Conservation (phyloP, 352 stramenopile species). For the Phytophthora palmivora region DNA sequence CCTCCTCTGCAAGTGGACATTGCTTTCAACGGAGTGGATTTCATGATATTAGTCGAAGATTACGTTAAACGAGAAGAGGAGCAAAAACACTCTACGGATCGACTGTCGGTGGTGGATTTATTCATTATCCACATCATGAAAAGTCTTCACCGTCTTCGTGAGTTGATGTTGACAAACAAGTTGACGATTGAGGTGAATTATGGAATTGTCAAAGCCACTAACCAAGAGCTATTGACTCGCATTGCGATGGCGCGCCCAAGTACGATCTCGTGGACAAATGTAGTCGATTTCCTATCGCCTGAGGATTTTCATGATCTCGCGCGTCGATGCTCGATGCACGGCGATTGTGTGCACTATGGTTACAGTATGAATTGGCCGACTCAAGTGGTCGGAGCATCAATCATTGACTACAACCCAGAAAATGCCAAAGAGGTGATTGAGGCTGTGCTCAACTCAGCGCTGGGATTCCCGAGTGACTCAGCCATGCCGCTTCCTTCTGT, state of each 20-base stretch:
- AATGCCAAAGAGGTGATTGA: conserved; percentile 2
- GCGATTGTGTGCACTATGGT: conserved; percentile 31
- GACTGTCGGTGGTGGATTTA: conserved; percentile 30
- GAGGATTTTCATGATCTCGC: conserved; percentile 40
- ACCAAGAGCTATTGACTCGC: conserved; percentile 17
- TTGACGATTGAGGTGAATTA: conserved; percentile 34
- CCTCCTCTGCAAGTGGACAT: conserved; percentile 20
- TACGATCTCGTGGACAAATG: conserved; percentile 36
- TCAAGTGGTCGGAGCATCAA: conserved; percentile 27
- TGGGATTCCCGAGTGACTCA: conserved; percentile 13
- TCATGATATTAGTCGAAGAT: conserved; percentile 15
- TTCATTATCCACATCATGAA: conserved; percentile 34
- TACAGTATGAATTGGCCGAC: conserved; percentile 40
- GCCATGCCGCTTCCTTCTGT: not conserved
- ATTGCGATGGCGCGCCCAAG: conserved; percentile 27
- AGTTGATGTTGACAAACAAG: conserved; percentile 13
- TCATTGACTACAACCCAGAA: conserved; percentile 22
- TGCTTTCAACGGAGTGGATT: conserved; percentile 28
- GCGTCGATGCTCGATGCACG: conserved; percentile 27
- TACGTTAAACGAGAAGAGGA: conserved; percentile 14
- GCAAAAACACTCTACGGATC: not conserved
- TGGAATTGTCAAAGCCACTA: conserved; percentile 31
- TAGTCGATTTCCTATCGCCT: conserved; percentile 30
- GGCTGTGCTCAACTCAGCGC: conserved; percentile 6
- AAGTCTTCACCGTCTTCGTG: conserved; percentile 27